Conservation (phyloP, 2,329 filamentous ascomycete species). For the Polychaeton citri region DNA sequence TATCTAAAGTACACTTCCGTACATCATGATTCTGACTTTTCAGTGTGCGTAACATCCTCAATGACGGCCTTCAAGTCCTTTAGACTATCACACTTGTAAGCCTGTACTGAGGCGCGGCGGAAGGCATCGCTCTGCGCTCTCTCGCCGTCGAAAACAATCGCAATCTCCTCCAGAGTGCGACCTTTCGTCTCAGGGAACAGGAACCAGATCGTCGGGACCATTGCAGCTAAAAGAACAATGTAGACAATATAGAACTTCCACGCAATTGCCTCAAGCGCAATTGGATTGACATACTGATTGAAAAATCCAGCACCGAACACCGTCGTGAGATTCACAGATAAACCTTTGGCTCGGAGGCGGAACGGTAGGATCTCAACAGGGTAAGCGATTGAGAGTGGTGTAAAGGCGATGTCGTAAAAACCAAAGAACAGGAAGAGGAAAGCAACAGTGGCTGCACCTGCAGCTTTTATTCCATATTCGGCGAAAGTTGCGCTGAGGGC, state of each 20-base stretch:
- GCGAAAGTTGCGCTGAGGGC: constrained; percentile 26
- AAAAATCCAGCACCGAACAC: constrained; percentile 12
- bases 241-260: constrained; percentile 35
- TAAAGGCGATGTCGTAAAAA: constrained; percentile 27
- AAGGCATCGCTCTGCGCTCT: background rate
- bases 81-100: constrained; percentile 26
- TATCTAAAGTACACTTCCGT: no score
- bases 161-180: constrained; percentile 30
- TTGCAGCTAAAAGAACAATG: constrained; percentile 18
- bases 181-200: constrained; percentile 18
- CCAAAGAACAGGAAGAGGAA: constrained; percentile 32
- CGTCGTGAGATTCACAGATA: constrained; percentile 10
- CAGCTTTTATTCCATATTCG: constrained; percentile 16
- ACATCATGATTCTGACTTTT: no score
- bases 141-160: constrained; percentile 27
- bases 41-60: constrained; percentile 54
- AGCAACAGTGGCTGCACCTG: constrained; percentile 26
- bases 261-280: constrained; percentile 24
- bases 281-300: constrained; percentile 30
- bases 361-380: constrained; percentile 23
- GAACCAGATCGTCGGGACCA: constrained; percentile 14
- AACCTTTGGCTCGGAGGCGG: constrained; percentile 14
- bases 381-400: constrained; percentile 20
- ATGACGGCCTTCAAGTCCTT: constrained; percentile 35
- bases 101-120: background rate